phyloP scores from a whole-genome alignment of 2,329 filamentous ascomycete species.

The Phyllosticta citribraziliensis region DNA sequence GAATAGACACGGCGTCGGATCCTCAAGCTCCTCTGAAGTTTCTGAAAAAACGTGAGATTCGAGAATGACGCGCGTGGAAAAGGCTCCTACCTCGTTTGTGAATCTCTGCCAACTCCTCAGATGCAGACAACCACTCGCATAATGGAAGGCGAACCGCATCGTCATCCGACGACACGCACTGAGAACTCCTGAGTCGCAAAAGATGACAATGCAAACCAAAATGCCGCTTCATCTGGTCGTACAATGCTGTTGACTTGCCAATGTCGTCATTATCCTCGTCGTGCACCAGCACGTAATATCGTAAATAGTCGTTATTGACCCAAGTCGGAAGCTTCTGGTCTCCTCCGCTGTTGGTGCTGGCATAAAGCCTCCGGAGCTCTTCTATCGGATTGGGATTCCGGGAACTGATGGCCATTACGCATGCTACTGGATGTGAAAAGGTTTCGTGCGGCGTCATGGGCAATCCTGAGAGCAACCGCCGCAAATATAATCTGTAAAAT shows the following conservation, averaged over 20 bases:
- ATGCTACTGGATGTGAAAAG: slow-evolving; percentile 87
- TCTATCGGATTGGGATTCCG: slow-evolving; percentile 76
- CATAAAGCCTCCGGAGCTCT: slow-evolving; percentile 73
- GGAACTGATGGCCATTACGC: slow-evolving; percentile 91
- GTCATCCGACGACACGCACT: slow-evolving; percentile 82
- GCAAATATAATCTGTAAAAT: slow-evolving; percentile 77
- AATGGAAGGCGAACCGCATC: slow-evolving; percentile 74
- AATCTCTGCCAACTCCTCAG: slow-evolving; percentile 72
- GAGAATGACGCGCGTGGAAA: neutral
- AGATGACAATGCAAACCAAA: slow-evolving; percentile 93
- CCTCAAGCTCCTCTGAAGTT: slow-evolving; percentile 59
- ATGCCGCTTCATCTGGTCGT: slow-evolving; percentile 99
- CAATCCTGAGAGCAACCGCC: slow-evolving; percentile 70
- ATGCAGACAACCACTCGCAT: slow-evolving; percentile 81
- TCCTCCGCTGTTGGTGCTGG: slow-evolving; percentile 64
- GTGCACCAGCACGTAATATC: slow-evolving; percentile 93
- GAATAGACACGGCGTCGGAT: slow-evolving; percentile 70
- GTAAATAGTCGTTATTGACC: slow-evolving; percentile 83
- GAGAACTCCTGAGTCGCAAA: slow-evolving; percentile 70
- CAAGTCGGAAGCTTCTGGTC: slow-evolving; percentile 66
- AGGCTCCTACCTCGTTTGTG: slow-evolving; percentile 45
- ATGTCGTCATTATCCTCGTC: slow-evolving; percentile 96
- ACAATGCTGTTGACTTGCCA: slow-evolving; percentile 74
- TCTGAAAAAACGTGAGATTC: slow-evolving; percentile 30
- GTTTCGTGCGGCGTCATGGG: slow-evolving; percentile 79